Evolutionary conservation across 495 filamentous ascomycete species (phyloP), one percentile per base, ranked within the genome.

Genomic region (Penicillium cinerascens): DNA sequence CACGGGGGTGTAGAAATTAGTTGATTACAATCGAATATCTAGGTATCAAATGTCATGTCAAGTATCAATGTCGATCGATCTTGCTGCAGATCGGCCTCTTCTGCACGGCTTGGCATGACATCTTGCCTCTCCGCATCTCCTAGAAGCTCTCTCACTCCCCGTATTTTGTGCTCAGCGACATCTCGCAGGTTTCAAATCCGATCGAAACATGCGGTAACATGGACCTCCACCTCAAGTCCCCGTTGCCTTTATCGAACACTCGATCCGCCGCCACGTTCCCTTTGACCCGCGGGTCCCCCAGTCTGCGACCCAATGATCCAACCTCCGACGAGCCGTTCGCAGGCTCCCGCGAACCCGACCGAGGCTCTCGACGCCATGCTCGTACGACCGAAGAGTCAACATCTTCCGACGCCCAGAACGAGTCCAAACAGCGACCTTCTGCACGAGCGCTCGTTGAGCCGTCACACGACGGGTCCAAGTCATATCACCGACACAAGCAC

Each of bases 231-330:
- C 42, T 52, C 27, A 55, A 52, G 41, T 50, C 39, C 23, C 47
- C 50, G n/a, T n/a, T n/a, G 23, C 45, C 48, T 0, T 23, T 61
- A 20, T 52, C 58, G 8, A 23, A 63, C 9, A 35, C 59, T 22
- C 45, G 51, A 47, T 22, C 59, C 18, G 52, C 64, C 20, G 59
- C 62, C 20, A 58, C 55, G 22, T 58, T 51, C 42, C 58, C 60
- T 29, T 47, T 58, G 36, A 65, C 54, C 71, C 67, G 67, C 63
- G 66, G 66, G 29, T 66, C 65, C 27, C 33, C 50, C 44, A 47
- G 26, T 56, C 55, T 48, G 23, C 55, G 45, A 49, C 21, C 42
- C 41, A 54, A 49, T 54, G 51, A 55, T 26, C 55, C 51, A 25
- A 47, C 48, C 42, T 11, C 49, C 25, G 52, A 54, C 27, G 52